Percentiles rank a stretch among this genome's conserved stretches.
Conservation (phyloP, 2,329 filamentous ascomycete genomes). For the Aureobasidium zeae region DNA sequence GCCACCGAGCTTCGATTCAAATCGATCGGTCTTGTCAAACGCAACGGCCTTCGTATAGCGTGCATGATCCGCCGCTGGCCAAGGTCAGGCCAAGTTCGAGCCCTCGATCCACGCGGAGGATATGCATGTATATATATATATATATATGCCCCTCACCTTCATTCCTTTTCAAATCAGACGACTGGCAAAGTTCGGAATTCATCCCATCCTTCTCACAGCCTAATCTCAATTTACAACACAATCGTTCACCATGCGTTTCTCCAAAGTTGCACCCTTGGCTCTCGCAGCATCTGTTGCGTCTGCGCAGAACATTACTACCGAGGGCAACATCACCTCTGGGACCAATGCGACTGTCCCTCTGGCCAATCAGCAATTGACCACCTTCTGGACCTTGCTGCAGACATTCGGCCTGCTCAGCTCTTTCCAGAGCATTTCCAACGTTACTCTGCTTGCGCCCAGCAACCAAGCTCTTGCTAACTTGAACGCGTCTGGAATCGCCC, state of each 20-base stretch:
- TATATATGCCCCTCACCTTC: slow-evolving; percentile 12
- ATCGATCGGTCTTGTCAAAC: slow-evolving; percentile 7
- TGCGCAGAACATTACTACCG: slow-evolving; percentile 11
- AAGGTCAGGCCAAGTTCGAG: slow-evolving; percentile 9
- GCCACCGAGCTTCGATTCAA: too few relatives aligned
- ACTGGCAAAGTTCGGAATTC: background rate
- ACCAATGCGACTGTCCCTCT: slow-evolving; percentile 2
- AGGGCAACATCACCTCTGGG: background rate
- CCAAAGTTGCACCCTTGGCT: slow-evolving; percentile 6
- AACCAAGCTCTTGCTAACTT: slow-evolving; percentile 34
- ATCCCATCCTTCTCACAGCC: background rate
- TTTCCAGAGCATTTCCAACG: slow-evolving; percentile 32
- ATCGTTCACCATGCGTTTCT: slow-evolving; percentile 6
- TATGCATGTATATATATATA: too few relatives aligned
- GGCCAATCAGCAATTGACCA: slow-evolving; percentile 7
- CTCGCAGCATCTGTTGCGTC: slow-evolving; percentile 12
- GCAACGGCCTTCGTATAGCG: slow-evolving; percentile 1
- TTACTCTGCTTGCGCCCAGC: slow-evolving; percentile 51
- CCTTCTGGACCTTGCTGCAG: slow-evolving; percentile 8
- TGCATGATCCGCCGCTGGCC: slow-evolving; percentile 12
- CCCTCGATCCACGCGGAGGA: slow-evolving; percentile 1
- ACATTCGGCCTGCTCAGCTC: background rate
- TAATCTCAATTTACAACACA: too few relatives aligned
- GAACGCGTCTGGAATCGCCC: slow-evolving; percentile 27
- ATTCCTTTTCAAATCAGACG: background rate